Conservation (phyloP, 495 filamentous ascomycete species). For the Aspergillus kassunensis region DNA sequence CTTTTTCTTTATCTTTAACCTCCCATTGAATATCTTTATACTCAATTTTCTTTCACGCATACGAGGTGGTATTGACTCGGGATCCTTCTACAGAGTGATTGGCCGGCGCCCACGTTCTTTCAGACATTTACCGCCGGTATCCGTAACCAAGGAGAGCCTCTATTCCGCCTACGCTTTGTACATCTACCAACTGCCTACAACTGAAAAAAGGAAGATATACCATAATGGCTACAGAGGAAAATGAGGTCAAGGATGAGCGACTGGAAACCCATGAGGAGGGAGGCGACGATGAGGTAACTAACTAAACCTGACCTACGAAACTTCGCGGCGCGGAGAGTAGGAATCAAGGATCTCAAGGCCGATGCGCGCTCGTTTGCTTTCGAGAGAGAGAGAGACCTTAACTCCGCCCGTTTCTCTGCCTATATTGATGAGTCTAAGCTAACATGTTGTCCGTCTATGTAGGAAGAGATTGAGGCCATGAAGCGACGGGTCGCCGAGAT, state of each 20-base stretch:
- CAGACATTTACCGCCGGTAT: conserved; percentile 12
- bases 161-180: conserved; percentile 7
- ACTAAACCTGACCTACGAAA: neutral
- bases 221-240: conserved; percentile 37
- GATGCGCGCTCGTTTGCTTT: neutral
- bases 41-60: neutral
- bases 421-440: neutral
- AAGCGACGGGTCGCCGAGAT: conserved; percentile 97
- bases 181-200: neutral
- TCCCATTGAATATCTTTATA: conserved; percentile 7
- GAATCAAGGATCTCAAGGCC: neutral
- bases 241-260: conserved; percentile 39
- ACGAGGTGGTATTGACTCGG: conserved; percentile 4
- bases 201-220: neutral
- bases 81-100: neutral
- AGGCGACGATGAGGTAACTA: conserved; percentile 42
- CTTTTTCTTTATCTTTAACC: conserved; percentile 13
- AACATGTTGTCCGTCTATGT: conserved; percentile 4
- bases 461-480: conserved; percentile 98
- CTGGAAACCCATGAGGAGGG: conserved; percentile 37
- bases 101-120: conserved; percentile 11
- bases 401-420: no score
- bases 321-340: neutral
- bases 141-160: conserved; percentile 16
- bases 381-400: neutral